Evolutionary conservation across 257 asterid species (phyloP), one percentile per base, ranked within the genome.

Genomic region (Anisodus acutangulus): DNA sequence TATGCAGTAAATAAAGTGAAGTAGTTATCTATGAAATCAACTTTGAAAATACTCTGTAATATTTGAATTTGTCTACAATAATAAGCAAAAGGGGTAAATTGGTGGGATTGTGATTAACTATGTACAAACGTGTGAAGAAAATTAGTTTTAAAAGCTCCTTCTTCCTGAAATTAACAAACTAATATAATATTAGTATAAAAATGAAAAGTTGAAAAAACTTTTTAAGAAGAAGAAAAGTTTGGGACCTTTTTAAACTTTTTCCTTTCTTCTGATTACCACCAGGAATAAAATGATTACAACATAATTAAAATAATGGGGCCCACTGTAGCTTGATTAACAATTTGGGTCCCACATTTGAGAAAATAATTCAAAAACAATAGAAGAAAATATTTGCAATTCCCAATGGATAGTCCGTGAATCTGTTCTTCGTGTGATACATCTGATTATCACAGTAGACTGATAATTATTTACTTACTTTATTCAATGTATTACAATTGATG

Each of bases 281-380:
- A 70, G 90, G 91, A 87, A 85, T 88, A 86, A 89, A 89, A 93
- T 92, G 91, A 92, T 92, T 90, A 90, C 93, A 58, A 82, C 91
- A 92, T 91, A 90, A 92, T 94, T 92, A 87, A 82, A 84, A 71
- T 11, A 70, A 58, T 80, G 53, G 89, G 87, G 72, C 81, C 58
- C 58, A 84, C 17, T 64, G 83, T 67, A 85, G 76, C 12, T 15
- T 2, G 1, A 74, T 19, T 8, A 67, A n/a, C 3, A 64, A 55
- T 3, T 9, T 10, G 6, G 68, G 63, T 5, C 6, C 55, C 22
- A 2, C 8, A 55, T 83, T 64, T 70, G 11, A 55, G 19, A 39
- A 64, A 37, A 37, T 17, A 41, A 41, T 71, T 3, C 6, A 70
- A 79, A 0, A 13, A 15, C 17, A 78, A 53, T 4, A 9, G 16